Conservation (phyloP, 2,329 filamentous ascomycete genomes). For the Beauveria sp. region DNA sequence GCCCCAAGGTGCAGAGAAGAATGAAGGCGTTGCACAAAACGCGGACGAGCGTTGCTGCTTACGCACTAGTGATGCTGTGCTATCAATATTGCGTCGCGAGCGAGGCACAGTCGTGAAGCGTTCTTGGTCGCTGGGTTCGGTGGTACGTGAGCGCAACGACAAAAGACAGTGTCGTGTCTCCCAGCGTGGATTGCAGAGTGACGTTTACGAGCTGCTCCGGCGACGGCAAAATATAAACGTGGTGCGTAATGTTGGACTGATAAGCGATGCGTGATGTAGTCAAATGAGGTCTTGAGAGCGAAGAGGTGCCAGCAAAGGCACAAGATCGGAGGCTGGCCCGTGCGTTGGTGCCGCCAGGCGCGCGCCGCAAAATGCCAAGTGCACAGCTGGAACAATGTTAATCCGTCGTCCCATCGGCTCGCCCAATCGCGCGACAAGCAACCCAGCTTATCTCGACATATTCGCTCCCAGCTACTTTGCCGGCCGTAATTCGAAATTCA, state of each 20-base stretch:
- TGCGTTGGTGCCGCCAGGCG: background rate
- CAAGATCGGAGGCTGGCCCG: background rate
- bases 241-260: background rate
- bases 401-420: background rate
- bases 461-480: background rate
- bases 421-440: slow-evolving; percentile 8
- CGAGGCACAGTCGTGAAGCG: background rate
- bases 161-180: background rate
- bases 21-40: background rate
- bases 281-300: background rate
- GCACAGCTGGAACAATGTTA: slow-evolving; percentile 1
- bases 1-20: background rate
- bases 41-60: background rate
- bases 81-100: slow-evolving; percentile 5
- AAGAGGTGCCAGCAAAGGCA: background rate
- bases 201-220: background rate
- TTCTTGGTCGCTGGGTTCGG: background rate
- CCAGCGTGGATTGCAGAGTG: background rate
- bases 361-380: background rate
- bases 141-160: background rate
- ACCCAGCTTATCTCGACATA: slow-evolving; percentile 8
- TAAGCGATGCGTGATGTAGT: slow-evolving; percentile 4
- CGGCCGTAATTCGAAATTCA: background rate
- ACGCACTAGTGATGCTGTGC: background rate
- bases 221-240: background rate